Percentiles rank a stretch among this genome's conserved stretches.
These are phyloP conservation scores for Starmerella stellata DNA, from an alignment of 805 yeast genomes.

Conservation along the genomic window DNA sequence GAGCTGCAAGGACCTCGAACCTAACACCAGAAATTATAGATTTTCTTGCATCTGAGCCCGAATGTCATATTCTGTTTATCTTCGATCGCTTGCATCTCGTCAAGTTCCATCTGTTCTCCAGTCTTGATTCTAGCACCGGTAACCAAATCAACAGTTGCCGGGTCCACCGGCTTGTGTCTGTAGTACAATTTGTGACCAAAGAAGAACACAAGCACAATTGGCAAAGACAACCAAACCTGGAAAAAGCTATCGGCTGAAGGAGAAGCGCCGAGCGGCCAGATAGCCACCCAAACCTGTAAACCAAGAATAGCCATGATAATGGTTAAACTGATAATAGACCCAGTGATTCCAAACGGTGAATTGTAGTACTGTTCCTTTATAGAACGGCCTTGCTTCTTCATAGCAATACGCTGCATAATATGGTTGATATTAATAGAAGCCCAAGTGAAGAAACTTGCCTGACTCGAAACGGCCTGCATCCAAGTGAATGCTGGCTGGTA, in stretches of 20 bases:
- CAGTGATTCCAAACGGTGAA: constrained; percentile 49
- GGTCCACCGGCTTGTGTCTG: constrained; percentile 7
- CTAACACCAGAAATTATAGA: constrained; percentile 7
- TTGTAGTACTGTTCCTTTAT: constrained; percentile 47
- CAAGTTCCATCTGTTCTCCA: constrained; percentile 6
- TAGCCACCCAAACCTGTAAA: constrained; percentile 68
- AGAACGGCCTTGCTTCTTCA: constrained; percentile 45
- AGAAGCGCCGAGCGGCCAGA: constrained; percentile 36
- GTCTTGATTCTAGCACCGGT: constrained; percentile 15
- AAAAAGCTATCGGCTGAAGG: constrained; percentile 30
- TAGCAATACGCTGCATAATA: constrained; percentile 32
- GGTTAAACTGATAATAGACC: constrained; percentile 45
- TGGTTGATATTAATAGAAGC: constrained; percentile 52
- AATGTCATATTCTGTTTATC: background rate
- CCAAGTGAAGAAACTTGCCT: constrained; percentile 64
- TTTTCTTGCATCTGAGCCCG: background rate
- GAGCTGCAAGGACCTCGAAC: no score
- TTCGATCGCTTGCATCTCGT: background rate
- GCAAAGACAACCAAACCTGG: constrained; percentile 35
- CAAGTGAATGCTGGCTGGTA: constrained; percentile 41
- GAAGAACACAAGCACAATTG: constrained; percentile 28
- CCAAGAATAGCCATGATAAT: constrained; percentile 43
- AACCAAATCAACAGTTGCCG: constrained; percentile 11
- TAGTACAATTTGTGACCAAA: constrained; percentile 31
- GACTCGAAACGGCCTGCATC: constrained; percentile 57